Evolutionary conservation across 2,329 filamentous ascomycete genomes (phyloP).

Genomic region (Fusarium luffae): DNA sequence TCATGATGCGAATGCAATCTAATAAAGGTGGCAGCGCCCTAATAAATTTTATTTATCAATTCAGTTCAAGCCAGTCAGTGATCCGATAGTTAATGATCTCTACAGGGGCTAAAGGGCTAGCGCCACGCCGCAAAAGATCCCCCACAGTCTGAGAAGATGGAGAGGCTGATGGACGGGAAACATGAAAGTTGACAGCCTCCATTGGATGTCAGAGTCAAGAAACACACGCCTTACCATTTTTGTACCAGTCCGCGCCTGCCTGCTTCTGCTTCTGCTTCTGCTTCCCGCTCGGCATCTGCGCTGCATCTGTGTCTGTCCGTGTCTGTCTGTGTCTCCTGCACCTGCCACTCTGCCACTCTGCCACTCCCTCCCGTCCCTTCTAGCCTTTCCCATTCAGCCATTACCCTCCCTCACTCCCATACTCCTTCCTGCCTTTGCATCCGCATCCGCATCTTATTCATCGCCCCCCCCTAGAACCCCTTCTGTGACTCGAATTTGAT

Average conservation of each 20-base stretch:
- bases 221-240: slow-evolving; percentile 27
- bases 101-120: slow-evolving; percentile 33
- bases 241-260: background rate
- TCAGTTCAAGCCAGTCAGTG: background rate
- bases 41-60: background rate
- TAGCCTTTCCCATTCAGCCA: slow-evolving; percentile 1
- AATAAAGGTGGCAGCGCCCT: slow-evolving; percentile 9
- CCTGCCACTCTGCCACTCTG: slow-evolving; percentile 38
- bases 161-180: background rate
- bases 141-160: slow-evolving; percentile 10
- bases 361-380: slow-evolving; percentile 31
- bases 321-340: background rate
- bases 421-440: background rate
- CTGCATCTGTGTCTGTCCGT: background rate
- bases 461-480: background rate
- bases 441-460: background rate
- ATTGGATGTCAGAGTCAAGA: slow-evolving; percentile 1
- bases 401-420: slow-evolving; percentile 23
- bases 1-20: background rate
- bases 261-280: background rate
- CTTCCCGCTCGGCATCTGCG: background rate
- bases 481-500: slow-evolving; percentile 1
- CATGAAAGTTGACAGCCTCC: slow-evolving; percentile 7
- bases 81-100: slow-evolving; percentile 5
- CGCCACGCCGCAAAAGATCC: slow-evolving; percentile 36